Conservation (phyloP, 2,329 filamentous ascomycete species). For the Botrytis porri region DNA sequence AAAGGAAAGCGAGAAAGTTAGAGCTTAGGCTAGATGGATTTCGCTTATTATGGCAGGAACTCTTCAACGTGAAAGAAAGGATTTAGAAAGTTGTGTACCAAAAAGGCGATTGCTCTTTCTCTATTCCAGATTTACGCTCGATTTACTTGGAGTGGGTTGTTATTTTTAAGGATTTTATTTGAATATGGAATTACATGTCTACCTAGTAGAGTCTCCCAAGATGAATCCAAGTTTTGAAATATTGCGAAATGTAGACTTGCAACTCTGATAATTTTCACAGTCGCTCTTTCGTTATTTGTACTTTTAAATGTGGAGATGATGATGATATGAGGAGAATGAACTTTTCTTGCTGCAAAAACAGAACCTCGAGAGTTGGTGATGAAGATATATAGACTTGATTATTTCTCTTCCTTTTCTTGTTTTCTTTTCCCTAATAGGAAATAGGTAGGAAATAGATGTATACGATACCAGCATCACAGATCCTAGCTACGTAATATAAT, state of each 20-base stretch:
- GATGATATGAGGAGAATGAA: background rate
- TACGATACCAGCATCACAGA: background rate
- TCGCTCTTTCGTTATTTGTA: background rate
- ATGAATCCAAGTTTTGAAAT: background rate
- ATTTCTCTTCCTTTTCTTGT: background rate
- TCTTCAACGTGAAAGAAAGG: background rate
- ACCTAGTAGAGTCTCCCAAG: background rate
- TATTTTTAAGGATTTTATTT: too few species aligned
- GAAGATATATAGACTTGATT: background rate
- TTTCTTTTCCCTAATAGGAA: background rate
- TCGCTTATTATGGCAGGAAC: background rate
- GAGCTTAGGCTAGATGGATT: background rate
- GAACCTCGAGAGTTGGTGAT: background rate
- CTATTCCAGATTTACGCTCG: background rate
- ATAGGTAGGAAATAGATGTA: background rate
- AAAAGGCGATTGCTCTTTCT: background rate
- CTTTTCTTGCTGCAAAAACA: background rate
- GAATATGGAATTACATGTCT: background rate
- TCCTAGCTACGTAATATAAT: background rate
- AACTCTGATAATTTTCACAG: accelerated
- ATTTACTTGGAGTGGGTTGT: background rate
- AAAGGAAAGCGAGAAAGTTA: background rate
- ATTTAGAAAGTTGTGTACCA: background rate
- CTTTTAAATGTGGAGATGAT: accelerated
- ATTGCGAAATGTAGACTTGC: background rate